Conservation (phyloP, 805 yeast species). For the Candida schatavii region DNA sequence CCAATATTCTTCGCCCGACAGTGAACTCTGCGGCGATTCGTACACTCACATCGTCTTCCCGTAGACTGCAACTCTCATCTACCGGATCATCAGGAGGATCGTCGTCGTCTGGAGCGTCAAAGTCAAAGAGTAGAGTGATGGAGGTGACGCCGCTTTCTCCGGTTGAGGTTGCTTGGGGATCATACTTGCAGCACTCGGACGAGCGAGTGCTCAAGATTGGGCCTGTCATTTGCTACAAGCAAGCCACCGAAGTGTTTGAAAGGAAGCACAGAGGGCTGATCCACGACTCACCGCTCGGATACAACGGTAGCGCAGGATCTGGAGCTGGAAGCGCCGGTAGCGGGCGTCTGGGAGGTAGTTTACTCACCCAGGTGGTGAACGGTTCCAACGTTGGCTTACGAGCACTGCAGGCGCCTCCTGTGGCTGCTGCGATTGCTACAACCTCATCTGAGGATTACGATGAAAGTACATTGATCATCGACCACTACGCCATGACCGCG, state of each 20-base stretch:
- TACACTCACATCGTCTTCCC: slow-evolving; percentile 12
- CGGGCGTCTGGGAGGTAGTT: slow-evolving; percentile 21
- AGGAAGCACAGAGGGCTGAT: slow-evolving; percentile 54
- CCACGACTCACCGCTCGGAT: slow-evolving; percentile 57
- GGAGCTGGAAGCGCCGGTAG: too few relatives aligned
- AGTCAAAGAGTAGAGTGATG: slow-evolving; percentile 26
- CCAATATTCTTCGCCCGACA: slow-evolving; percentile 54
- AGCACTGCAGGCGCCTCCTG: slow-evolving; percentile 4
- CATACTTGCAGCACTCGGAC: slow-evolving; percentile 49
- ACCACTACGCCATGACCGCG: slow-evolving; percentile 28
- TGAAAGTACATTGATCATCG: slow-evolving; percentile 66
- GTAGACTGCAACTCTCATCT: slow-evolving; percentile 3
- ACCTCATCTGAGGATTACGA: slow-evolving; percentile 38
- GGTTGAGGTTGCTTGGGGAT: slow-evolving; percentile 58
- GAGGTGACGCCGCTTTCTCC: slow-evolving; percentile 48
- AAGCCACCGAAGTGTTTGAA: slow-evolving; percentile 50
- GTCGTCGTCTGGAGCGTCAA: slow-evolving; percentile 9
- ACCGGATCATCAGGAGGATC: slow-evolving; percentile 3
- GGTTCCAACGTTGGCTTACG: slow-evolving; percentile 28
- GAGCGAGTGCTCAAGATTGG: slow-evolving; percentile 63
- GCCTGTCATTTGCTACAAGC: slow-evolving; percentile 44
- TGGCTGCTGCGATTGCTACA: slow-evolving; percentile 1
- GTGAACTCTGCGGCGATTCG: slow-evolving; percentile 29
- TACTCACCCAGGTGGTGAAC: slow-evolving; percentile 39
- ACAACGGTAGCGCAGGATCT: slow-evolving; percentile 18